These are phyloP conservation scores for Xerocomus brunneocitrinus DNA, from an alignment of 768 basidiomycete species.

Conservation along the genomic window DNA sequence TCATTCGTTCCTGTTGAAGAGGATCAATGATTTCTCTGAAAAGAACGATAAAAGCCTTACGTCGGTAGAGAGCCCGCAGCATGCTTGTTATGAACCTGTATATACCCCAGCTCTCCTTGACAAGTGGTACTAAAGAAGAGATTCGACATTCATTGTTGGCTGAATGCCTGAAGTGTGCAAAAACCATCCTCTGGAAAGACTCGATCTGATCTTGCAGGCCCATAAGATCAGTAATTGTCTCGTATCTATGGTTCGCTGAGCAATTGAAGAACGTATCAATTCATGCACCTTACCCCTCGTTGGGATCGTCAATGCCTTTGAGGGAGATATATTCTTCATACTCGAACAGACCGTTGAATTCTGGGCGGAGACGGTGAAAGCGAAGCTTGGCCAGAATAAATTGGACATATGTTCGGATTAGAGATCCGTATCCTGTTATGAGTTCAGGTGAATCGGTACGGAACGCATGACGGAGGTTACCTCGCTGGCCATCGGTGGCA, in stretches of 20 bases:
- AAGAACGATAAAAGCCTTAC: conserved; percentile 42
- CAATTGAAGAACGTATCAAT: conserved; percentile 1
- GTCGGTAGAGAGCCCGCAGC: conserved; percentile 93
- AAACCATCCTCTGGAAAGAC: conserved; percentile 96
- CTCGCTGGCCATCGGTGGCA: conserved; percentile 70
- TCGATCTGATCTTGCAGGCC: conserved; percentile 97
- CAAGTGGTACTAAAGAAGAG: conserved; percentile 90
- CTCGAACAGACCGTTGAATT: conserved; percentile 98
- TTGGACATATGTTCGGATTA: conserved; percentile 94
- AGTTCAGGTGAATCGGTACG: conserved; percentile 4
- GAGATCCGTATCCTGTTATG: conserved; percentile 74
- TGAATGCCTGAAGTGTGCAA: conserved; percentile 88
- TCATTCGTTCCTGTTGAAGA: conserved; percentile 75
- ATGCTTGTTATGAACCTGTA: conserved; percentile 99
- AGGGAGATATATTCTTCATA: conserved; percentile 98
- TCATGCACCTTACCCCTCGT: conserved; percentile 76
- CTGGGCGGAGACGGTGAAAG: conserved; percentile 91
- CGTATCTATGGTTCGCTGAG: conserved; percentile 58
- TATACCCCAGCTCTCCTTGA: conserved; percentile 99
- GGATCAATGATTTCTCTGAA: conserved; percentile 3
- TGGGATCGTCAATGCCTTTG: conserved; percentile 97
- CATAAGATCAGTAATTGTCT: conserved; percentile 98
- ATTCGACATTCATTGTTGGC: conserved; percentile 97
- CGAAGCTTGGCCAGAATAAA: conserved; percentile 93
- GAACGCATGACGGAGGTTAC: conserved; percentile 34